Conservation (phyloP, 257 asterid genomes). For the Perilla frutescens region DNA sequence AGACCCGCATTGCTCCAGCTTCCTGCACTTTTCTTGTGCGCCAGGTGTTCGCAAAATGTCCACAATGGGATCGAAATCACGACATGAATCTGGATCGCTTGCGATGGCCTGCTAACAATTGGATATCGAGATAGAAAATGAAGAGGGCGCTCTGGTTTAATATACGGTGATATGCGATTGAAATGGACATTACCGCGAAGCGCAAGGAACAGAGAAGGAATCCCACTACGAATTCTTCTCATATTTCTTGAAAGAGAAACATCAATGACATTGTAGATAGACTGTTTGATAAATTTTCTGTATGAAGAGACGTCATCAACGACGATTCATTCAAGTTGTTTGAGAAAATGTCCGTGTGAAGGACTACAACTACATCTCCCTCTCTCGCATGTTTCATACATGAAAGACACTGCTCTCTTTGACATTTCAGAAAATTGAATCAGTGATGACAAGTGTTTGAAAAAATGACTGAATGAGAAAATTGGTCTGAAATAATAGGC, state of each 20-base stretch:
- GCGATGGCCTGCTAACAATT: conserved; percentile 12
- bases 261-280: neutral
- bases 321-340: no score
- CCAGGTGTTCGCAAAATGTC: conserved; percentile 57
- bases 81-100: conserved; percentile 30
- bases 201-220: conserved; percentile 38
- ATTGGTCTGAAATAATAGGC: no score
- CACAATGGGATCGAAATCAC: conserved; percentile 48
- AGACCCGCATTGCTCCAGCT: conserved; percentile 55
- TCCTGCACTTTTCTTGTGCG: conserved; percentile 50
- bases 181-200: conserved; percentile 23
- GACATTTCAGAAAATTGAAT: no score
- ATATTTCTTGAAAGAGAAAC: conserved; percentile 3
- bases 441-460: no score
- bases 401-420: no score
- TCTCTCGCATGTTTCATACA: no score
- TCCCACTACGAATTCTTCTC: conserved; percentile 39
- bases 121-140: conserved; percentile 29
- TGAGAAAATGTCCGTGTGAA: no score
- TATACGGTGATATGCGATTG: conserved; percentile 10
- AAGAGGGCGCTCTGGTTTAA: conserved; percentile 25
- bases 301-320: neutral
- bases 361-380: no score
- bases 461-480: no score
- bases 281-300: conserved; percentile 14